Percentiles rank a stretch among this genome's conserved stretches.
Conservation (phyloP, 2,329 filamentous ascomycete species). For the Fusarium beomiforme region DNA sequence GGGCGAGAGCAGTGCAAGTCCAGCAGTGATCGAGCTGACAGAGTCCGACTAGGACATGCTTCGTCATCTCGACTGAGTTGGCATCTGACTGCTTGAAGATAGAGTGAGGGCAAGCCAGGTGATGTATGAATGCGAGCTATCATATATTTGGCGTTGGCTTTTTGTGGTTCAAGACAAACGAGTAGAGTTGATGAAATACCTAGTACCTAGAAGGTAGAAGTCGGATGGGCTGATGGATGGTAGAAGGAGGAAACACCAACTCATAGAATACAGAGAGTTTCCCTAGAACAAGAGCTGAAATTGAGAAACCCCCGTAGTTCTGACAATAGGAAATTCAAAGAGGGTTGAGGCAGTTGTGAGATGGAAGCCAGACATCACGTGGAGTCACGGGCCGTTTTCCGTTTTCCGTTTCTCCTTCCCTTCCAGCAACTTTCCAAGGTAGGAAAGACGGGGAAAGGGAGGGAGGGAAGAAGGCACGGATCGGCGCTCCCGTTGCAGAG, state of each 20-base stretch:
- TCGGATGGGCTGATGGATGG: slow-evolving; percentile 1
- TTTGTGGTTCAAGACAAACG: neutral
- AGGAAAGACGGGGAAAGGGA: slow-evolving; percentile 10
- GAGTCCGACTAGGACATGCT: slow-evolving; percentile 38
- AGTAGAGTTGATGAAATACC: neutral
- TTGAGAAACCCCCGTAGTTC: neutral
- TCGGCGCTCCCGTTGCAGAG: slow-evolving; percentile 17
- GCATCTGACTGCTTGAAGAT: slow-evolving; percentile 16
- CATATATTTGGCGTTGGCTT: slow-evolving; percentile 7
- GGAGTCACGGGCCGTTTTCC: slow-evolving; percentile 21
- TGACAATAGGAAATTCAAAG: neutral
- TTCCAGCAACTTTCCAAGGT: slow-evolving; percentile 17
- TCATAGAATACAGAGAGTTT: slow-evolving; percentile 1
- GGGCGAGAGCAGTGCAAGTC: slow-evolving; percentile 32
- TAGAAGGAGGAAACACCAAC: neutral
- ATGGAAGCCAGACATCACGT: slow-evolving; percentile 31
- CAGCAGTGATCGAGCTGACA: slow-evolving; percentile 41
- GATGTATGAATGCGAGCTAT: slow-evolving; percentile 24
- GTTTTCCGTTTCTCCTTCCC: slow-evolving; percentile 6
- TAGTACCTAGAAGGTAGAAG: no score
- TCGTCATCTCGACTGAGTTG: slow-evolving; percentile 3
- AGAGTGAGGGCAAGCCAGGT: slow-evolving; percentile 3
- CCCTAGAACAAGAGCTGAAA: neutral
- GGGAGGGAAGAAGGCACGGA: slow-evolving; percentile 7
- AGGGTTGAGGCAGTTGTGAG: neutral